Evolutionary conservation across 2,329 filamentous ascomycete species (phyloP).

Genomic region (Penicillium sp.): DNA sequence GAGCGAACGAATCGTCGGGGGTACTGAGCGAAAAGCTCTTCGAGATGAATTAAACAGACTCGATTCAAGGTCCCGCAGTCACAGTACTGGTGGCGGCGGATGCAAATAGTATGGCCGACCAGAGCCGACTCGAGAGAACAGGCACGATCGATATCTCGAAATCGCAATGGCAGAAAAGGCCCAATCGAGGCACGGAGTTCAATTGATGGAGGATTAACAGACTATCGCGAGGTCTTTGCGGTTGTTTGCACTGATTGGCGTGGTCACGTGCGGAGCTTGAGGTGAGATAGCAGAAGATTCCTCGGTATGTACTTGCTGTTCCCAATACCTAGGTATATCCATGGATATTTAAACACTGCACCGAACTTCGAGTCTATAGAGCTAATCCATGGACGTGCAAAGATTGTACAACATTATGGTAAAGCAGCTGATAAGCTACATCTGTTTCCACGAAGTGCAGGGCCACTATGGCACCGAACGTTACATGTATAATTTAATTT

Average conservation of each 20-base stretch:
- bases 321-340: background rate
- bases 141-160: background rate
- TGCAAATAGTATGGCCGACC: background rate
- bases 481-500: constrained; percentile 15
- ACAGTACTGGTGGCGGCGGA: background rate
- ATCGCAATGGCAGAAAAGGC: background rate
- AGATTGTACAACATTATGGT: background rate
- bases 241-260: constrained; percentile 16
- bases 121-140: background rate
- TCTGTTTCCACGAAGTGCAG: background rate
- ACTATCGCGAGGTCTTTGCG: constrained; percentile 7
- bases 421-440: background rate
- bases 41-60: background rate
- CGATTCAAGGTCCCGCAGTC: background rate
- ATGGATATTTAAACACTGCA: no score
- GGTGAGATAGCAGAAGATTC: background rate
- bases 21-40: background rate
- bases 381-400: no score
- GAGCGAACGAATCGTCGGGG: background rate
- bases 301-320: background rate
- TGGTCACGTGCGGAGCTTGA: constrained; percentile 11
- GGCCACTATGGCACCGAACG: background rate
- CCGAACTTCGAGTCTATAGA: background rate
- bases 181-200: background rate
- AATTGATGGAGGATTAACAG: constrained; percentile 3